A percentile compares a stretch with the other conserved stretches of the same genome.
These are phyloP conservation scores for Pseudozyma hubeiensis DNA, from an alignment of 1,284 basidiomycete genomes.

Conservation along the genomic window DNA sequence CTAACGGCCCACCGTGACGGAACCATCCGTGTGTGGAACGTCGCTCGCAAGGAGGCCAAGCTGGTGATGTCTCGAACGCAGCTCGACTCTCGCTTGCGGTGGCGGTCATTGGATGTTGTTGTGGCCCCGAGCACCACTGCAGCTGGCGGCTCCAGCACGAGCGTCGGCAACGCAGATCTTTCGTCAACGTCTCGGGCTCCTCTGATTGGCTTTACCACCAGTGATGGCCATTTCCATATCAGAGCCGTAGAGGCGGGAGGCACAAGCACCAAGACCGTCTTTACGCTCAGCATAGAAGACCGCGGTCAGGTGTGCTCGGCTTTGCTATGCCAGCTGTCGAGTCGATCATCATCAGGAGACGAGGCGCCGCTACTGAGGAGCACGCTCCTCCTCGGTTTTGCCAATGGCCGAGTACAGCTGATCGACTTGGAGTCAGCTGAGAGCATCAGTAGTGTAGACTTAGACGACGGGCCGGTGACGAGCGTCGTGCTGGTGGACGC, in stretches of 20 bases:
- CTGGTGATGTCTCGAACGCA: constrained; percentile 18
- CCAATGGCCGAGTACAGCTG: constrained; percentile 30
- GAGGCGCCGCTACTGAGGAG: constrained; percentile 29
- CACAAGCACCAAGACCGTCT: constrained; percentile 24
- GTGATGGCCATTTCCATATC: constrained; percentile 37
- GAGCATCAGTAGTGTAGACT: constrained; percentile 30
- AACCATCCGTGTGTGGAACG: constrained; percentile 32
- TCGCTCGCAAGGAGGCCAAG: constrained; percentile 18
- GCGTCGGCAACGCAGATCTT: not conserved
- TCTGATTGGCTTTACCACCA: constrained; percentile 31
- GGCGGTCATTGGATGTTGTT: constrained; percentile 18
- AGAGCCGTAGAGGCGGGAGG: constrained; percentile 20
- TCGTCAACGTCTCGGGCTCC: constrained; percentile 4
- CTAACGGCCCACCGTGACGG: constrained; percentile 51
- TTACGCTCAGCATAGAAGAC: constrained; percentile 26
- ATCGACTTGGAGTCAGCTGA: constrained; percentile 33
- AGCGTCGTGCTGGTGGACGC: constrained; percentile 13
- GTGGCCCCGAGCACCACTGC: constrained; percentile 1
- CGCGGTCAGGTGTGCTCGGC: constrained; percentile 35
- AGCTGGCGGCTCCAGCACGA: not conserved
- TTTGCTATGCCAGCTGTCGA: constrained; percentile 26
- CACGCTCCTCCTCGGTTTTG: constrained; percentile 42
- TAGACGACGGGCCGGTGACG: constrained; percentile 44
- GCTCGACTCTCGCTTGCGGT: constrained; percentile 31
- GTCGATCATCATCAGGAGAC: constrained; percentile 21